These are phyloP conservation scores for Peronospora belbahrii DNA, from an alignment of 352 stramenopile genomes.

Conservation along the genomic window DNA sequence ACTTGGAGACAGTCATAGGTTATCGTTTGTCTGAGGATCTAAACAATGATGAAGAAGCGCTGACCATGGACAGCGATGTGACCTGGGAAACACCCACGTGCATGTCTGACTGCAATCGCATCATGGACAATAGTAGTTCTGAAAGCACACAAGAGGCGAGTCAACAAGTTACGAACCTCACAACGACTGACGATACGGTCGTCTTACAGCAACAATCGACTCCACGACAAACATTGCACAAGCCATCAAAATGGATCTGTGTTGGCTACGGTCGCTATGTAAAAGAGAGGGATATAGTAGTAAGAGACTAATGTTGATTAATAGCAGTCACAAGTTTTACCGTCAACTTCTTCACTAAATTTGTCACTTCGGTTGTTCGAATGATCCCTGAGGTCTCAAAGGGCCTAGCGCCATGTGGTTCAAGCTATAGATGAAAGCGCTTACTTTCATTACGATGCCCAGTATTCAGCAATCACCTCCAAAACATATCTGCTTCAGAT, in stretches of 20 bases:
- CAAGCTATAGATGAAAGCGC: too few relatives aligned
- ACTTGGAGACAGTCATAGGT: conserved; percentile 22
- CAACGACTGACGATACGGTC: not conserved
- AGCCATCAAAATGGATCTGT: conserved; percentile 17
- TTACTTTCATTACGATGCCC: too few relatives aligned
- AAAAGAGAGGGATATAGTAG: conserved; percentile 1
- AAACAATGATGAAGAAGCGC: not conserved
- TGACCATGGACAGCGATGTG: conserved; percentile 16
- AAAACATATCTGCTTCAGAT: too few relatives aligned
- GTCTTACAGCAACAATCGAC: not conserved
- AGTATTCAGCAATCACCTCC: too few relatives aligned
- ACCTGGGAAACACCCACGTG: conserved; percentile 19
- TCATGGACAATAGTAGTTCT: conserved; percentile 10
- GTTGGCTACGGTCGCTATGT: conserved; percentile 27
- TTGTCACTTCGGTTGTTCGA: too few relatives aligned
- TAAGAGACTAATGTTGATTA: conserved; percentile 11
- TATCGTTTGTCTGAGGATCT: conserved; percentile 13
- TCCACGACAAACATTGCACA: conserved; percentile 1
- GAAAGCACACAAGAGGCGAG: conserved; percentile 4
- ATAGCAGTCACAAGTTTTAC: too few relatives aligned
- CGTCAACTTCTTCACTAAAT: too few relatives aligned
- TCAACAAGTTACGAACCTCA: not conserved
- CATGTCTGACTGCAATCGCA: conserved; percentile 17
- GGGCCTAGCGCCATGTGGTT: too few relatives aligned
- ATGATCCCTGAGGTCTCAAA: too few relatives aligned